Conservation (phyloP, 2,329 filamentous ascomycete genomes). For the Magnaporthiopsis poae region DNA sequence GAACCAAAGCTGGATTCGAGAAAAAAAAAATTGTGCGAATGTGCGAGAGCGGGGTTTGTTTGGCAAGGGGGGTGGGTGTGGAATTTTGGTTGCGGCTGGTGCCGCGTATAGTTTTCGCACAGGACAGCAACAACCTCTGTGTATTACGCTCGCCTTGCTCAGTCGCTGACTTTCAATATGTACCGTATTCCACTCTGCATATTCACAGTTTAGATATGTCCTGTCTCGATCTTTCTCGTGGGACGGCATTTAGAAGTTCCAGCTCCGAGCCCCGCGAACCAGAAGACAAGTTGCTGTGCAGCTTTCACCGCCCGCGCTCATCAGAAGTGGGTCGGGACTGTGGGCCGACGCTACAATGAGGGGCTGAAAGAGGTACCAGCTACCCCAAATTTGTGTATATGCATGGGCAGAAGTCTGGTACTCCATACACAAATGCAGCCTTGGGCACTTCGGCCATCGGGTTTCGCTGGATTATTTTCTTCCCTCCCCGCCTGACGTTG, state of each 20-base stretch:
- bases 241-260: constrained; percentile 8
- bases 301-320: neutral
- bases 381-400: neutral
- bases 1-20: constrained; percentile 14
- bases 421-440: neutral
- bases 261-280: constrained; percentile 8
- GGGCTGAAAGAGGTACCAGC: neutral
- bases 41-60: neutral
- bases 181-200: too few relatives aligned
- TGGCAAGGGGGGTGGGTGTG: too few relatives aligned
- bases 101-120: neutral
- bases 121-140: neutral
- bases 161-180: too few relatives aligned
- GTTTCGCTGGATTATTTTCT: neutral
- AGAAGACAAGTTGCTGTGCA: neutral
- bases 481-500: neutral
- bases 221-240: neutral
- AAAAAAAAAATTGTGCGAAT: constrained; percentile 7
- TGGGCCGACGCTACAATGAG: neutral
- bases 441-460: neutral
- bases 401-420: neutral
- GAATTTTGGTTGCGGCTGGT: neutral
- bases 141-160: too few relatives aligned
- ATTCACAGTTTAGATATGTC: neutral
- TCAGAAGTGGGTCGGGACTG: neutral